Conservation (phyloP, 148 eudicot genomes). For the Fagopyrum homotropicum region DNA sequence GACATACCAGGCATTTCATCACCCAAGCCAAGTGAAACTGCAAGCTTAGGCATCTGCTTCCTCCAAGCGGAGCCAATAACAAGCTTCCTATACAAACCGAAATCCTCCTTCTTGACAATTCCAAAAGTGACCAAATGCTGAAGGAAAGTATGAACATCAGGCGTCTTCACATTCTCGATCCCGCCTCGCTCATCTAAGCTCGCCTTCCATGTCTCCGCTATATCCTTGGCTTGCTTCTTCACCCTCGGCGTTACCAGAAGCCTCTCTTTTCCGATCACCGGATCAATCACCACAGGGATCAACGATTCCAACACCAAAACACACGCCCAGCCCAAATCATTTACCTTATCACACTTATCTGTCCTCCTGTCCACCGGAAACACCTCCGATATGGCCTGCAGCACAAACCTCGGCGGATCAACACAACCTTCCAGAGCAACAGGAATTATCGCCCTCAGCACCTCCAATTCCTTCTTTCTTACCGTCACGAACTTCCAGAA, state of each 20-base stretch:
- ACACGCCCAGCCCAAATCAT: conserved; percentile 96
- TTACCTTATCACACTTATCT: conserved; percentile 37
- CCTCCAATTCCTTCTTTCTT: conserved; percentile 73
- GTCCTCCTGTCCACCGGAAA: conserved; percentile 76
- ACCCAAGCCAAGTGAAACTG: conserved; percentile 80
- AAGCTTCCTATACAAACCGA: conserved; percentile 78
- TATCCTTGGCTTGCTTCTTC: conserved; percentile 59
- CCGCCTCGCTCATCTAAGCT: conserved; percentile 88
- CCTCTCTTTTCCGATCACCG: conserved; percentile 68
- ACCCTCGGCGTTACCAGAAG: conserved; percentile 72
- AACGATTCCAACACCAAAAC: conserved; percentile 73
- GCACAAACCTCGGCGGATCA: conserved; percentile 75
- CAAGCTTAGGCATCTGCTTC: conserved; percentile 99
- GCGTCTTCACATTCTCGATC: conserved; percentile 85
- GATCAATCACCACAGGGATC: conserved; percentile 75
- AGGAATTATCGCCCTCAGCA: conserved; percentile 46
- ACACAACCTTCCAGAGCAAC: conserved; percentile 53
- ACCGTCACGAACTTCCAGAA: conserved; percentile 67
- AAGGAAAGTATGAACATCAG: conserved; percentile 91
- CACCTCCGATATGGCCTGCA: conserved; percentile 86
- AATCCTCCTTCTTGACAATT: conserved; percentile 74
- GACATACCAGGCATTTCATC: conserved; percentile 86
- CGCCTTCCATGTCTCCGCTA: conserved; percentile 89
- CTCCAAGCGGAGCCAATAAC: conserved; percentile 97
- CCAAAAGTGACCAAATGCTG: conserved; percentile 96